Evolutionary conservation across 2,329 filamentous ascomycete species (phyloP).

Genomic region (Hypoxylon sp.): DNA sequence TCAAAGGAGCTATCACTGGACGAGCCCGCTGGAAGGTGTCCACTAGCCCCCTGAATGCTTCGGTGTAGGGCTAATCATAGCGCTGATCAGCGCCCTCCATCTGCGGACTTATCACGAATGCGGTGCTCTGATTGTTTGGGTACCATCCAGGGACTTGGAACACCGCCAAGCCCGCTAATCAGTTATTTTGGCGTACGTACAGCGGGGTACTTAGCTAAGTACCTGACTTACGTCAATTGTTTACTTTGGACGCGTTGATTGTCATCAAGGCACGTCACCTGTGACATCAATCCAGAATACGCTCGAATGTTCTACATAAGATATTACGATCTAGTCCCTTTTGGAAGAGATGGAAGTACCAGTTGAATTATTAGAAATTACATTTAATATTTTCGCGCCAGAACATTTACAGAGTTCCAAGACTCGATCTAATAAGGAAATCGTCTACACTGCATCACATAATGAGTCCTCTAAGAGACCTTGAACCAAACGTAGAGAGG

Average conservation of each 20-base stretch:
- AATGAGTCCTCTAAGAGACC: constrained; percentile 3
- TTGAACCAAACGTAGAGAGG: constrained; percentile 1
- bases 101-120: not conserved
- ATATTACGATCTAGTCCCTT: not conserved
- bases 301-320: not conserved
- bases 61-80: not conserved
- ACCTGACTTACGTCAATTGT: constrained; percentile 15
- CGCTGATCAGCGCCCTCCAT: constrained; percentile 1
- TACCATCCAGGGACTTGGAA: constrained; percentile 21
- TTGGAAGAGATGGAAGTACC: not conserved
- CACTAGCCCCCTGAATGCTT: not conserved
- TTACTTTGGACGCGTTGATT: constrained; percentile 2
- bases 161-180: constrained; percentile 7
- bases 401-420: not conserved
- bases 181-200: not conserved
- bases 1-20: not conserved
- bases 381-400: not conserved
- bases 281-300: constrained; percentile 20
- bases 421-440: not conserved
- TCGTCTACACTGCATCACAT: not conserved
- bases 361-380: not conserved
- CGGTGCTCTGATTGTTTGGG: not conserved
- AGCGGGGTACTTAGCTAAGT: not conserved
- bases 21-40: not conserved
- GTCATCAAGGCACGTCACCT: constrained; percentile 5